These are phyloP conservation scores for Fennellomyces sp. DNA, from an alignment of 371 early-diverging fungal genomes.

Conservation along the genomic window DNA sequence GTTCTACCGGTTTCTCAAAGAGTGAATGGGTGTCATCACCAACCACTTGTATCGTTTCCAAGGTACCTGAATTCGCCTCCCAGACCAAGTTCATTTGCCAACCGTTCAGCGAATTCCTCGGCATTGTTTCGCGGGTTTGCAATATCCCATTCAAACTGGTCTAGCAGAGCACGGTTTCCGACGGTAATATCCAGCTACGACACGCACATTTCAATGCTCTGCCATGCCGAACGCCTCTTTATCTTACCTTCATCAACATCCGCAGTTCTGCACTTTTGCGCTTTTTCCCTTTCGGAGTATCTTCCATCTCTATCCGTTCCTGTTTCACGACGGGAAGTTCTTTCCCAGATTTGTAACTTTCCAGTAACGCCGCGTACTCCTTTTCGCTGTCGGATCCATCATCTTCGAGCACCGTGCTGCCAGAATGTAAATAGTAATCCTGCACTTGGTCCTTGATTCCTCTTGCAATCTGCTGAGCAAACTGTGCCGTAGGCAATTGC, in stretches of 20 bases:
- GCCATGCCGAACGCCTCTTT: no score
- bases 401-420: slow-evolving; percentile 23
- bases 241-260: slow-evolving; percentile 30
- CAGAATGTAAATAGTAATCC: slow-evolving; percentile 63
- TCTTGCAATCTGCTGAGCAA: slow-evolving; percentile 62
- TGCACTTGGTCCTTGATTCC: slow-evolving; percentile 79
- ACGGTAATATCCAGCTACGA: slow-evolving; percentile 41
- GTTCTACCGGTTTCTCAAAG: slow-evolving; percentile 50
- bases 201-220: no score
- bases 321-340: slow-evolving; percentile 70
- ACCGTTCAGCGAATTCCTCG: slow-evolving; percentile 74
- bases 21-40: neutral
- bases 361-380: neutral
- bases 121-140: slow-evolving; percentile 72
- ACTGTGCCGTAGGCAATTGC: slow-evolving; percentile 58
- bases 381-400: slow-evolving; percentile 4
- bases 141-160: slow-evolving; percentile 95
- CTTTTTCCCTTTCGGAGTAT: neutral
- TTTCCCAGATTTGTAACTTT: slow-evolving; percentile 75
- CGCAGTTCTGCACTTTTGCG: slow-evolving; percentile 21
- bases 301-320: slow-evolving; percentile 23
- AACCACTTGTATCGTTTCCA: slow-evolving; percentile 6
- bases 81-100: slow-evolving; percentile 71
- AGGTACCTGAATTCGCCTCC: slow-evolving; percentile 77
- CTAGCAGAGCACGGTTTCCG: slow-evolving; percentile 78